A percentile compares a stretch with the other conserved stretches of the same genome.
These are phyloP conservation scores for Oryza punctata DNA, from an alignment of 176 grass and related monocot genomes.

Conservation along the genomic window DNA sequence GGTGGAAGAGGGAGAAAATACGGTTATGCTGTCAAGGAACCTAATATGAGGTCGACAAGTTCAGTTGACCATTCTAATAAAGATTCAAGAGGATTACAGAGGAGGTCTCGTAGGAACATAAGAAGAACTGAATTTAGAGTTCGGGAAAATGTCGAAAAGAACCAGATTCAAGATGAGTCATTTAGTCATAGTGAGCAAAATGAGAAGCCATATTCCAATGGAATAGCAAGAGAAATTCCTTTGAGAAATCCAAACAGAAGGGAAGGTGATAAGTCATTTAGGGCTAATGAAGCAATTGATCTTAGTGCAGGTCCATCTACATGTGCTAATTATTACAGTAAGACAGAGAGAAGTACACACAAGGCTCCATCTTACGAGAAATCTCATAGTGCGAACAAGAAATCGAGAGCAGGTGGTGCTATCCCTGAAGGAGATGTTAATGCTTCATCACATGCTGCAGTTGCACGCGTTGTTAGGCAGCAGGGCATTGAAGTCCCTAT, in stretches of 20 bases:
- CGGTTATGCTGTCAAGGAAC: conserved; percentile 62
- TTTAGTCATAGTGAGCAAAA: conserved; percentile 54
- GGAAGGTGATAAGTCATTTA: conserved; percentile 45
- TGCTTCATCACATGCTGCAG: conserved; percentile 61
- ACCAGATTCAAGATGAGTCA: conserved; percentile 50
- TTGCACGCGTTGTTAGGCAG: conserved; percentile 75
- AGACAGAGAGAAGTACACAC: conserved; percentile 39
- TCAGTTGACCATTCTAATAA: conserved; percentile 59
- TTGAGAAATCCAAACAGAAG: conserved; percentile 53
- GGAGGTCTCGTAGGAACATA: conserved; percentile 59
- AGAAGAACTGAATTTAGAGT: conserved; percentile 84
- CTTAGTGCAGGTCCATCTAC: conserved; percentile 40
- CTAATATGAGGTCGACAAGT: conserved; percentile 49
- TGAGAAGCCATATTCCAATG: conserved; percentile 37
- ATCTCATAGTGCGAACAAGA: conserved; percentile 47
- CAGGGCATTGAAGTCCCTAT: conserved; percentile 84
- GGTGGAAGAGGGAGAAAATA: conserved; percentile 71
- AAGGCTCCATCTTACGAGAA: conserved; percentile 55
- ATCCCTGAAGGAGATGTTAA: conserved; percentile 51
- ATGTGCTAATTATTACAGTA: conserved; percentile 40
- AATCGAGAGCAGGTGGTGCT: conserved; percentile 40
- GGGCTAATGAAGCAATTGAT: conserved; percentile 45
- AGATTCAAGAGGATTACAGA: conserved; percentile 69
- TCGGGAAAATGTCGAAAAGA: conserved; percentile 69
- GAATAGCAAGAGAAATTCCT: conserved; percentile 42